Evolutionary conservation across 805 yeast species (phyloP).

Genomic region (Candida patagonica): DNA sequence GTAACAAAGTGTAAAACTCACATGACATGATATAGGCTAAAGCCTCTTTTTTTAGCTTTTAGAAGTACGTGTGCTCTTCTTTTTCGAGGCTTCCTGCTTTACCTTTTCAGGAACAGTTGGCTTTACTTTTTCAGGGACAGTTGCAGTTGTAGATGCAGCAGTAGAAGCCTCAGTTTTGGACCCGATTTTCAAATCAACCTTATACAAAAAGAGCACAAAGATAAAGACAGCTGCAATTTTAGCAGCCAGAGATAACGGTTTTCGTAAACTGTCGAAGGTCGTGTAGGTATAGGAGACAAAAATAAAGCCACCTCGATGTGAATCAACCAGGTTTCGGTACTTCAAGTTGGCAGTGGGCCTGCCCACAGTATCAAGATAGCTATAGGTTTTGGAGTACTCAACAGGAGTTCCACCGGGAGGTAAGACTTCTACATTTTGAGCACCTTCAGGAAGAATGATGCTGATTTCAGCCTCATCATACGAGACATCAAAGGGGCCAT

Average conservation of each 20-base stretch:
- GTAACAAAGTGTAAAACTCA: too few relatives aligned
- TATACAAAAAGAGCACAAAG: constrained; percentile 41
- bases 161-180: too few relatives aligned
- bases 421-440: constrained; percentile 47
- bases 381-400: constrained; percentile 24
- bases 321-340: constrained; percentile 60
- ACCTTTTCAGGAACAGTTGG: too few relatives aligned
- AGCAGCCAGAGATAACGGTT: constrained; percentile 58
- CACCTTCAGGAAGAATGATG: constrained; percentile 81
- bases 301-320: constrained; percentile 46
- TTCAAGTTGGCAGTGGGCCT: constrained; percentile 62
- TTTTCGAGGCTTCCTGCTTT: too few relatives aligned
- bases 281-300: constrained; percentile 57
- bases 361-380: constrained; percentile 62
- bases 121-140: too few relatives aligned
- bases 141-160: too few relatives aligned
- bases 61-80: too few relatives aligned
- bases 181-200: constrained; percentile 35
- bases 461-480: constrained; percentile 54
- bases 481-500: constrained; percentile 60
- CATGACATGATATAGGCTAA: too few relatives aligned
- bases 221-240: constrained; percentile 53
- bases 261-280: constrained; percentile 41
- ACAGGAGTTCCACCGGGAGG: constrained; percentile 35
- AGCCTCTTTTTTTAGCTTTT: too few relatives aligned